phyloP scores from a whole-genome alignment of 768 basidiomycete species.

The Paxillus rubicundulus region DNA sequence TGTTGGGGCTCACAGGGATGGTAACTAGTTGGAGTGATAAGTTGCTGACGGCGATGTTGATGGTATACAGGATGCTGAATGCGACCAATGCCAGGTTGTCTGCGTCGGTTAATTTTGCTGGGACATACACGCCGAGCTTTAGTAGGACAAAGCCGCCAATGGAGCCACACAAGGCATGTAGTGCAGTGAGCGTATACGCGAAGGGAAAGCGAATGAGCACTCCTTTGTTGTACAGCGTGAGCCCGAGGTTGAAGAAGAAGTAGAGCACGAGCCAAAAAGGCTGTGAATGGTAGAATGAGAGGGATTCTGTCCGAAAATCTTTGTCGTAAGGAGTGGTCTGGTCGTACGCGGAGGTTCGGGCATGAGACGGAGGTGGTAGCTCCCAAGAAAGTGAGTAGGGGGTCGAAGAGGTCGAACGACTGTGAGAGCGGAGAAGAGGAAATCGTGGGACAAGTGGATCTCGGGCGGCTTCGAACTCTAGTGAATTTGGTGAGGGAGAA shows the following conservation, averaged over 20 bases:
- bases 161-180: slow-evolving; percentile 86
- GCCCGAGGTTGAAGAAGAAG: slow-evolving; percentile 85
- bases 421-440: not conserved
- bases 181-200: slow-evolving; percentile 90
- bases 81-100: slow-evolving; percentile 65
- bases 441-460: not conserved
- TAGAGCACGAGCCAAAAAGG: slow-evolving; percentile 74
- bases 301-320: slow-evolving; percentile 7
- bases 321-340: slow-evolving; percentile 2
- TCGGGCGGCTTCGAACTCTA: slow-evolving; percentile 8
- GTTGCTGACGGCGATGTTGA: slow-evolving; percentile 96
- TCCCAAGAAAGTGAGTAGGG: slow-evolving; percentile 20
- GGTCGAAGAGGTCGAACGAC: slow-evolving; percentile 1
- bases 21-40: slow-evolving; percentile 85
- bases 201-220: slow-evolving; percentile 92
- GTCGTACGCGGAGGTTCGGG: slow-evolving; percentile 2
- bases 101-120: slow-evolving; percentile 47
- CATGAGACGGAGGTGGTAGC: slow-evolving; percentile 11
- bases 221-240: slow-evolving; percentile 95
- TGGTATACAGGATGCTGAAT: slow-evolving; percentile 88
- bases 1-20: slow-evolving; percentile 63
- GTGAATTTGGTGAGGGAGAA: not conserved
- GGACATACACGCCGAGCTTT: slow-evolving; percentile 54
- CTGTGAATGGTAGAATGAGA: slow-evolving; percentile 28
- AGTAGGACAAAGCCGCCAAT: slow-evolving; percentile 74